These are phyloP conservation scores for Tylopilus plumbeoviolaceoides DNA, from an alignment of 768 basidiomycete genomes.

Conservation along the genomic window DNA sequence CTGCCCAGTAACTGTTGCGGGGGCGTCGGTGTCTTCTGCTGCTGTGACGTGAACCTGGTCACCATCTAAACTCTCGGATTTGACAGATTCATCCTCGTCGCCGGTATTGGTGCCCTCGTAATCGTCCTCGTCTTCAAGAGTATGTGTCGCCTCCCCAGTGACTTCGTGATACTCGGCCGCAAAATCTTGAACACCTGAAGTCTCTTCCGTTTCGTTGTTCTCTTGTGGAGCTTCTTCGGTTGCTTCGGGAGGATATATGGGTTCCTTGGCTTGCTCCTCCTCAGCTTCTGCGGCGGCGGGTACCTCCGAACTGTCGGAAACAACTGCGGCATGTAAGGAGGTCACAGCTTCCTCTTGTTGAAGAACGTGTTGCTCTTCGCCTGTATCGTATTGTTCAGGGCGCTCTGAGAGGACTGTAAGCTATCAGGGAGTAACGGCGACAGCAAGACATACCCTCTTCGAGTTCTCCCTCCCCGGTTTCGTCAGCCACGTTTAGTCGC, in stretches of 20 bases:
- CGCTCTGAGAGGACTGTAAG: slow-evolving; percentile 15
- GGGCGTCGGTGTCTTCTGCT: slow-evolving; percentile 22
- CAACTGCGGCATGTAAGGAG: background rate
- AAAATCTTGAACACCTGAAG: slow-evolving; percentile 6
- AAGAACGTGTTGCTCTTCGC: slow-evolving; percentile 4
- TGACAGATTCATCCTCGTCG: slow-evolving; percentile 17
- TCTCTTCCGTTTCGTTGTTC: slow-evolving; percentile 3
- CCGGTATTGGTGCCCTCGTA: slow-evolving; percentile 16
- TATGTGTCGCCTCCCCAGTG: slow-evolving; percentile 9
- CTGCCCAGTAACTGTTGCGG: slow-evolving; percentile 5
- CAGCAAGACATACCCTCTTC: slow-evolving; percentile 17
- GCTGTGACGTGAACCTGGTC: slow-evolving; percentile 25
- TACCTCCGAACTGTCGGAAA: slow-evolving; percentile 2
- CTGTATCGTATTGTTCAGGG: slow-evolving; percentile 6
- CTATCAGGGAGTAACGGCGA: background rate
- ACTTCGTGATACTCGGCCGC: slow-evolving; percentile 17
- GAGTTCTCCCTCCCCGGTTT: slow-evolving; percentile 14
- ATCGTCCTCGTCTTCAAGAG: slow-evolving; percentile 21
- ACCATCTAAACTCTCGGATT: slow-evolving; percentile 24
- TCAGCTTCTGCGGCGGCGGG: background rate
- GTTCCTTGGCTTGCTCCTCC: slow-evolving; percentile 7
- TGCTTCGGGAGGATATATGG: background rate
- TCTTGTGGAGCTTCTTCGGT: slow-evolving; percentile 10
- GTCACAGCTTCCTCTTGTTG: slow-evolving; percentile 4
- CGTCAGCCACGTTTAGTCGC: slow-evolving; percentile 29